Conservation (phyloP, 345 rosid species). For the Streptanthus diversifolius region DNA sequence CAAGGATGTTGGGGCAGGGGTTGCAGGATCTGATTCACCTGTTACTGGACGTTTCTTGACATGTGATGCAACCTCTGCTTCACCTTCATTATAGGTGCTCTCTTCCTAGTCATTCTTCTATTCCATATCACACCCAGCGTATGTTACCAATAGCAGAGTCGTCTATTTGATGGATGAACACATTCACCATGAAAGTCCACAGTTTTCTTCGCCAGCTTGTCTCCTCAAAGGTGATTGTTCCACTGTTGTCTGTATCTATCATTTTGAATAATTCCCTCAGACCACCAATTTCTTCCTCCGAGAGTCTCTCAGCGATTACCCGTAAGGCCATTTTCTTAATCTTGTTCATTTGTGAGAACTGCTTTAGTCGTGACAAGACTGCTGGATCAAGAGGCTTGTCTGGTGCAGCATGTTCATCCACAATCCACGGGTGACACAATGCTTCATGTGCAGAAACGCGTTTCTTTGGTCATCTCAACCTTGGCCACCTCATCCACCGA, state of each 20-base stretch:
- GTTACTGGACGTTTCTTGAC: no score
- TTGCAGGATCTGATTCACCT: no score
- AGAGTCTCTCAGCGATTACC: slow-evolving; percentile 88
- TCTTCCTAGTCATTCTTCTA: slow-evolving; percentile 97
- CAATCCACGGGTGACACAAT: no score
- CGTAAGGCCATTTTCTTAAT: slow-evolving; percentile 95
- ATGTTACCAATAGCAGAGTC: slow-evolving; percentile 74
- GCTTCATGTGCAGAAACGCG: no score
- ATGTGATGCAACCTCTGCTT: slow-evolving; percentile 90
- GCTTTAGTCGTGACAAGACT: slow-evolving; percentile 80
- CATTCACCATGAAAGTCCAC: no score
- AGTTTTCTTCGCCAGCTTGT: no score
- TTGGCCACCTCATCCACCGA: slow-evolving; percentile 40
- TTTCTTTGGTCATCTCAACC: slow-evolving; percentile 51
- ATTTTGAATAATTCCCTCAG: no score
- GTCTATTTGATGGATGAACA: no score
- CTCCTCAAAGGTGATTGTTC: no score
- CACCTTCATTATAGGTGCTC: slow-evolving; percentile 87
- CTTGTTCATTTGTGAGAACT: slow-evolving; percentile 90
- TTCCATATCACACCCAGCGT: slow-evolving; percentile 96
- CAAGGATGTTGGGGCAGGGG: no score
- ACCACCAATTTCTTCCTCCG: slow-evolving; percentile 96
- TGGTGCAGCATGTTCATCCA: no score
- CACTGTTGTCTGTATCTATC: no score
- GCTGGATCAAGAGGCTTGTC: slow-evolving; percentile 92